These are phyloP conservation scores for Mariannaea sp. DNA, from an alignment of 2,329 filamentous ascomycete genomes.

Conservation along the genomic window DNA sequence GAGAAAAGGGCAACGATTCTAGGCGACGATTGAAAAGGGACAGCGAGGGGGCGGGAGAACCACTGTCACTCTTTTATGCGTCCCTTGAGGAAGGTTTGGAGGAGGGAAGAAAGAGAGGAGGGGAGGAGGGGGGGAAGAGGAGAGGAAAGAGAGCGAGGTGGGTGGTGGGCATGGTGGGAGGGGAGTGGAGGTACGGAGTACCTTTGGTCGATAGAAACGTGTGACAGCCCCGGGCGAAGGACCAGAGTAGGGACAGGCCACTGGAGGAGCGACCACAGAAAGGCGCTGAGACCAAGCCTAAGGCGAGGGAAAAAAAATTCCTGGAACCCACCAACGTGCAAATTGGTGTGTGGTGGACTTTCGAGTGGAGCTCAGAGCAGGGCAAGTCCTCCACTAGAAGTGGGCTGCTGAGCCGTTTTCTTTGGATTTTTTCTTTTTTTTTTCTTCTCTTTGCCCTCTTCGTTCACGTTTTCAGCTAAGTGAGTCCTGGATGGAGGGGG, in stretches of 20 bases:
- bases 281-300: no score
- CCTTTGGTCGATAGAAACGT: no score
- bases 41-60: conserved; percentile 41
- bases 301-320: conserved; percentile 31
- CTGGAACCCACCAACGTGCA: conserved; percentile 16
- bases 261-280: neutral
- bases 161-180: conserved; percentile 35
- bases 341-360: conserved; percentile 25
- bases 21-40: conserved; percentile 45
- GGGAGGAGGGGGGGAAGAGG: conserved; percentile 35
- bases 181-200: conserved; percentile 11
- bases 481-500: neutral
- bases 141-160: conserved; percentile 33
- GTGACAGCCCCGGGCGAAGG: conserved; percentile 25
- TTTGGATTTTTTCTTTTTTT: neutral
- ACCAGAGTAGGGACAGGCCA: conserved; percentile 25
- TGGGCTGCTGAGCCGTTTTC: conserved; percentile 9
- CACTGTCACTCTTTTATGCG: conserved; percentile 49
- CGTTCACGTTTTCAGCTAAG: neutral
- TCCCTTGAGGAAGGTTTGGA: conserved; percentile 40
- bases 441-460: conserved; percentile 2
- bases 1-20: conserved; percentile 35
- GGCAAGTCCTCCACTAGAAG: conserved; percentile 15
- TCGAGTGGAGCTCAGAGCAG: conserved; percentile 12
- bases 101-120: conserved; percentile 31